Evolutionary conservation across 352 stramenopile genomes (phyloP), one percentile per base, ranked within the genome.

Genomic region (Phytophthora multivora): DNA sequence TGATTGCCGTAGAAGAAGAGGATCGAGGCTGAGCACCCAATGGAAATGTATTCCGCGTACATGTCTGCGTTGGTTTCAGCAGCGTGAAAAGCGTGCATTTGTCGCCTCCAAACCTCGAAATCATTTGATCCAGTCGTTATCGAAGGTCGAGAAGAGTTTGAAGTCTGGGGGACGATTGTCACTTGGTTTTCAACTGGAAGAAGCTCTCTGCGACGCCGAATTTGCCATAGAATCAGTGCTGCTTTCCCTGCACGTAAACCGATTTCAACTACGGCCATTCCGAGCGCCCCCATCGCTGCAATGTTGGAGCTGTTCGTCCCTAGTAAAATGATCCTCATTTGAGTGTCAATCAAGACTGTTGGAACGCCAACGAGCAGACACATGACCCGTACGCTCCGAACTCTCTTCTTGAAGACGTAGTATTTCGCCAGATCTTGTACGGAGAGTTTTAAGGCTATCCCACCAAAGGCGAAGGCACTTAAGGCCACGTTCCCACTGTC

Each of bases 41-140:
- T 73, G 7, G 75, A 69, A 2, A 84, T 77, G 48, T 84, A 84
- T 49, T 80, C 75, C n/a, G 66, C 57, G 15, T 61, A 61, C 66
- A 82, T 82, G 25, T 74, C 59, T 4, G 63, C 69, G 18, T 69
- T 66, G 9, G 58, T 26, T 26, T 71, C 63, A 2, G 63, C 55
- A 19, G 35, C 19, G 35, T 40, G 35, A 40, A 40, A 40, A 10
- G n/a, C 6, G 4, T 40, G 4, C 35, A 67, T 16, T 23, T 66
- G 69, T 3, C 49, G 41, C 19, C 41, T 26, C 36, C 59, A 60
- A 12, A 61, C 5, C 16, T 66, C 35, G 40, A 66, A 55, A 4
- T 42, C 40, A 9, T 19, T 52, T 23, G 5, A 31, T 41, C 6
- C 18, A 9, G 41, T n/a, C 10, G 41, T 25, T 16, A 48, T 48